Conservation (phyloP, 176 grass and related monocot species). For the Eragrostis curvula region DNA sequence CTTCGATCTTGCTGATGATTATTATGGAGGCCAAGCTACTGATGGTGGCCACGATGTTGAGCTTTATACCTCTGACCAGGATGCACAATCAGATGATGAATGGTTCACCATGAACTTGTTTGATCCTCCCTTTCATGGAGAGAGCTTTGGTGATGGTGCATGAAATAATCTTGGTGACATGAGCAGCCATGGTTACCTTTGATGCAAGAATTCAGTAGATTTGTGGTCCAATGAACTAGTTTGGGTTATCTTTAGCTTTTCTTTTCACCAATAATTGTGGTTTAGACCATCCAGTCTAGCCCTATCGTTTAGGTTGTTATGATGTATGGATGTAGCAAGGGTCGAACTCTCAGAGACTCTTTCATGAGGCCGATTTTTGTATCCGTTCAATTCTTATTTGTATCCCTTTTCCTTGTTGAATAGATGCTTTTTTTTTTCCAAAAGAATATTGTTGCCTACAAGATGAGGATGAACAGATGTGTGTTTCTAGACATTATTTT, state of each 20-base stretch:
- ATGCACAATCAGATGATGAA: neutral
- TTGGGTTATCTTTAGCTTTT: neutral
- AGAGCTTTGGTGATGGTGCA: too few species aligned
- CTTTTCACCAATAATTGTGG: neutral
- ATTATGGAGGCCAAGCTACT: neutral
- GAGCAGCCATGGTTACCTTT: neutral
- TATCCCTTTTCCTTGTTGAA: neutral
- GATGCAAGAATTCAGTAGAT: neutral
- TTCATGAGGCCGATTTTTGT: constrained; percentile 13
- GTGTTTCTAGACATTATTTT: neutral
- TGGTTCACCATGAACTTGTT: neutral
- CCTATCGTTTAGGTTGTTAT: neutral
- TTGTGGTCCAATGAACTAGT: neutral
- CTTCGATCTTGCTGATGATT: neutral
- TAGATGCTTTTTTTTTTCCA: neutral
- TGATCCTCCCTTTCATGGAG: neutral
- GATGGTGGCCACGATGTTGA: neutral
- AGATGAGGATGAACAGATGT: neutral
- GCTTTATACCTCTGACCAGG: neutral
- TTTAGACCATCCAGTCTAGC: neutral
- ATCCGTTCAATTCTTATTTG: constrained; percentile 1
- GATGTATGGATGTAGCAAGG: neutral
- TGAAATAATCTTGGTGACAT: neutral
- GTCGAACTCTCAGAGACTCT: neutral
- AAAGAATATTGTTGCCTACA: neutral